phyloP scores from a whole-genome alignment of 129 eudicot genomes.

The Silybum marianum region DNA sequence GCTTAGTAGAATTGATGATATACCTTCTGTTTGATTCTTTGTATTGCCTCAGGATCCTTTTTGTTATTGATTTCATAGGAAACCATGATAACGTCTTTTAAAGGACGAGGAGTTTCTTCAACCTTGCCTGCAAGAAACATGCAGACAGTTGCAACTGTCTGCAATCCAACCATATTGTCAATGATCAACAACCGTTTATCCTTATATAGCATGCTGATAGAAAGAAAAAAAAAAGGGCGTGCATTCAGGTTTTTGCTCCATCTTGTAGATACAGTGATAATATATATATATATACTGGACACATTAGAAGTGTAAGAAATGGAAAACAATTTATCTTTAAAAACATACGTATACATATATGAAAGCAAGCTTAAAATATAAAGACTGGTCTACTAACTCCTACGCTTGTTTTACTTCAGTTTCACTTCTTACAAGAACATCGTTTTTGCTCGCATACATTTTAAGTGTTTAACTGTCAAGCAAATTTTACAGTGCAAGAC shows the following conservation, averaged over 20 bases:
- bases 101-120: conserved; percentile 98
- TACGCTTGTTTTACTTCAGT: neutral
- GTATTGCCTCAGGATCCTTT: conserved; percentile 86
- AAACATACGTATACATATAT: neutral
- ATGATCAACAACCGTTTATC: neutral
- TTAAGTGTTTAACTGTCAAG: neutral
- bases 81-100: conserved; percentile 90
- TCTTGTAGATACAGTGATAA: neutral
- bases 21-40: conserved; percentile 97
- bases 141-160: conserved; percentile 95
- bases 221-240: neutral
- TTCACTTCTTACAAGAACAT: neutral
- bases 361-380: neutral
- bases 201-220: neutral
- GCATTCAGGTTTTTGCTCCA: neutral
- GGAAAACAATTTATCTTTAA: neutral
- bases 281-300: neutral
- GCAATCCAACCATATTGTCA: conserved; percentile 35
- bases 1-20: neutral
- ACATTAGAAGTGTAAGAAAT: neutral
- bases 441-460: neutral
- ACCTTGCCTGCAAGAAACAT: conserved; percentile 99
- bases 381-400: neutral
- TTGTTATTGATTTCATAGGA: conserved; percentile 89
- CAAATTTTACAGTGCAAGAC: neutral